These are phyloP conservation scores for Fusarium sp. DNA, from an alignment of 2,329 filamentous ascomycete species.

Conservation along the genomic window DNA sequence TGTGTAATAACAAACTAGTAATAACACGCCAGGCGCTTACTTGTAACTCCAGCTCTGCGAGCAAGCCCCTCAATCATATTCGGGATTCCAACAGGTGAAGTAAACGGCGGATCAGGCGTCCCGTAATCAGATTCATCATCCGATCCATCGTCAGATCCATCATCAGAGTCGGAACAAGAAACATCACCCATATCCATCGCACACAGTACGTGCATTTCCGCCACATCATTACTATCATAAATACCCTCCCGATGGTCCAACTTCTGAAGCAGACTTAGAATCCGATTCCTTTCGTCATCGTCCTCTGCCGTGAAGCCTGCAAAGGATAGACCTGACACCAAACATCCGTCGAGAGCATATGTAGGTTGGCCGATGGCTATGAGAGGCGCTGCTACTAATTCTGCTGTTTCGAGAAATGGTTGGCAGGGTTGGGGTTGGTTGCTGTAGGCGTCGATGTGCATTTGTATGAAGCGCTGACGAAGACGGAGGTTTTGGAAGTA, in stretches of 20 bases:
- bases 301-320: neutral
- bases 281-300: fast-evolving
- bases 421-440: neutral
- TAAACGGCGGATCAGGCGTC: neutral
- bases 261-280: neutral
- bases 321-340: neutral
- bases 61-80: constrained; percentile 1
- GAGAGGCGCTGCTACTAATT: neutral
- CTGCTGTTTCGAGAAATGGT: constrained; percentile 1
- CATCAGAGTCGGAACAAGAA: neutral
- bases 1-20: neutral
- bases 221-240: constrained; percentile 17
- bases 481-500: neutral
- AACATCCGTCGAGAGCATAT: constrained; percentile 8
- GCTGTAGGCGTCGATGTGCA: neutral
- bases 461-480: neutral
- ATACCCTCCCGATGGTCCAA: constrained; percentile 15
- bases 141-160: neutral
- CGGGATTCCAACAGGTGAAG: constrained; percentile 8
- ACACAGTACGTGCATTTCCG: neutral
- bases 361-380: neutral
- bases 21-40: neutral
- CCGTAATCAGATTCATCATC: neutral
- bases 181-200: neutral
- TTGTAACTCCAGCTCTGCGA: neutral